phyloP scores from a whole-genome alignment of 2,329 filamentous ascomycete genomes.

The Juglanconis oblonga region DNA sequence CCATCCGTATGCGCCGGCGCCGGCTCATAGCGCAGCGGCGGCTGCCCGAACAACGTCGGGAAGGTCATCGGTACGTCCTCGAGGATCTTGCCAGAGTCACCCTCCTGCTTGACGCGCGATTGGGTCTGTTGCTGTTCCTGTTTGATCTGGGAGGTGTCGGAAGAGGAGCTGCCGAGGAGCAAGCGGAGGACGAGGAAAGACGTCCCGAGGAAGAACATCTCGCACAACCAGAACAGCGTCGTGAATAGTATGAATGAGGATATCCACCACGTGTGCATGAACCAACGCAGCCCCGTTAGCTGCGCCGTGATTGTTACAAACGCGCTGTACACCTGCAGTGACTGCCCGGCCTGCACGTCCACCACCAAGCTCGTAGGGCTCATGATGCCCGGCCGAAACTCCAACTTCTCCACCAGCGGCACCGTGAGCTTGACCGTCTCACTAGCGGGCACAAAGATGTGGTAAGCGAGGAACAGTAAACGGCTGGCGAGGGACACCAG shows the following conservation, averaged over 20 bases:
- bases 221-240: slow-evolving; percentile 70
- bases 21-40: slow-evolving; percentile 22
- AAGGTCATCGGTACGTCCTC: slow-evolving; percentile 20
- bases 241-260: slow-evolving; percentile 68
- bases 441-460: slow-evolving; percentile 61
- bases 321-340: slow-evolving; percentile 74
- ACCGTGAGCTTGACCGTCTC: slow-evolving; percentile 65
- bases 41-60: slow-evolving; percentile 15
- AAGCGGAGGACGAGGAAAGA: slow-evolving; percentile 59
- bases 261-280: slow-evolving; percentile 83
- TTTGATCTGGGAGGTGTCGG: slow-evolving; percentile 29
- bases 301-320: slow-evolving; percentile 68
- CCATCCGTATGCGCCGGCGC: slow-evolving; percentile 21
- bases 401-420: slow-evolving; percentile 69
- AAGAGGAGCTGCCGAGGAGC: slow-evolving; percentile 26
- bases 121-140: slow-evolving; percentile 8
- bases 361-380: slow-evolving; percentile 48
- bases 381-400: slow-evolving; percentile 49
- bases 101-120: slow-evolving; percentile 11
- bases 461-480: slow-evolving; percentile 63
- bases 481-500: slow-evolving; percentile 61
- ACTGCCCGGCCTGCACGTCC: slow-evolving; percentile 67
- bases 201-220: slow-evolving; percentile 63
- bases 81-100: background rate
- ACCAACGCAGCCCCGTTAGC: slow-evolving; percentile 72